Percentiles rank a stretch among this genome's conserved stretches.
These are phyloP conservation scores for Boletus eberwhitei DNA, from an alignment of 768 basidiomycete species.

Conservation along the genomic window DNA sequence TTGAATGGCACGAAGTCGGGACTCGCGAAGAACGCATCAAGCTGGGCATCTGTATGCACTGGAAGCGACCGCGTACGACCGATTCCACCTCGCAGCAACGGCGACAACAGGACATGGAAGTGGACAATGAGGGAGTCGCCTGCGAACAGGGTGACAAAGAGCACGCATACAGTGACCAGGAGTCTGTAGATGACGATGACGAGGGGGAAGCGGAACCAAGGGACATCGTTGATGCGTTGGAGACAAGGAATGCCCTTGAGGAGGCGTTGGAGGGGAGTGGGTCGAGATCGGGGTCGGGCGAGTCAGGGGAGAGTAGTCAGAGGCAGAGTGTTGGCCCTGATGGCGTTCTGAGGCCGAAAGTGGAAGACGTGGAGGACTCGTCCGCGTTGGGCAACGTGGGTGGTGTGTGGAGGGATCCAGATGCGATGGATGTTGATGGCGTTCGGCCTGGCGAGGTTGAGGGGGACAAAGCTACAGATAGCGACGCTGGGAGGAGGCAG, in stretches of 20 bases:
- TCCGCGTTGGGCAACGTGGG: slow-evolving; percentile 35
- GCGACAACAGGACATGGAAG: slow-evolving; percentile 29
- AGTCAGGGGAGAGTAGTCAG: slow-evolving; percentile 35
- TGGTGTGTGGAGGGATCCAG: slow-evolving; percentile 13
- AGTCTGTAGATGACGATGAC: slow-evolving; percentile 57
- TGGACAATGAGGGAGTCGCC: slow-evolving; percentile 25
- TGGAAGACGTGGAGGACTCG: slow-evolving; percentile 57
- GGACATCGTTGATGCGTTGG: slow-evolving; percentile 57
- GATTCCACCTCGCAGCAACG: slow-evolving; percentile 30
- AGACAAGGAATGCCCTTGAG: slow-evolving; percentile 50
- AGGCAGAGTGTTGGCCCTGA: slow-evolving; percentile 28
- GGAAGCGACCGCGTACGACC: slow-evolving; percentile 49
- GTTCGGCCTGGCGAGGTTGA: slow-evolving; percentile 24
- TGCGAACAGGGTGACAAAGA: slow-evolving; percentile 24
- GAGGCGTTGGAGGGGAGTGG: slow-evolving; percentile 50
- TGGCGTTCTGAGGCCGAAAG: slow-evolving; percentile 41
- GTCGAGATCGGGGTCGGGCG: slow-evolving; percentile 27
- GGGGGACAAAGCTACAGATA: slow-evolving; percentile 13
- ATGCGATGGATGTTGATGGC: slow-evolving; percentile 37
- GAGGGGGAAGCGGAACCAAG: slow-evolving; percentile 55
- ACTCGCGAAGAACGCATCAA: slow-evolving; percentile 59
- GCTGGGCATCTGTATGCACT: slow-evolving; percentile 65
- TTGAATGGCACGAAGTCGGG: slow-evolving; percentile 82
- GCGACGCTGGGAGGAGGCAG: slow-evolving; percentile 13
- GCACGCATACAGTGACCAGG: slow-evolving; percentile 26